Evolutionary conservation across 2,329 filamentous ascomycete species (phyloP).

Genomic region (Aureobasidium sp.): DNA sequence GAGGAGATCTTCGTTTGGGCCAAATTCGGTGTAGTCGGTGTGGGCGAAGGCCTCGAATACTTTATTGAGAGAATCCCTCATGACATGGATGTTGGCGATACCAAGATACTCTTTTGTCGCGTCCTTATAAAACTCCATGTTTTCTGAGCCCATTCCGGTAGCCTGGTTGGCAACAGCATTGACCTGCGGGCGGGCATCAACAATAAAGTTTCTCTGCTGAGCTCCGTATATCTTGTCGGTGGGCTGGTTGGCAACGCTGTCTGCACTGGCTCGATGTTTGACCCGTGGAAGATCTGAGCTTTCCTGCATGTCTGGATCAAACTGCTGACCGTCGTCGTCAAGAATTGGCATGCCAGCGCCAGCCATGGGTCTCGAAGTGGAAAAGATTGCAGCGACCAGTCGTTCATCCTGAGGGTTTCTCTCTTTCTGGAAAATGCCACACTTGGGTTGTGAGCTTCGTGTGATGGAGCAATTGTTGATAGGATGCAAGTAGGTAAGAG

Average conservation of each 20-base stretch:
- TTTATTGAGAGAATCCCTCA: slow-evolving; percentile 83
- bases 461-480: slow-evolving; percentile 97
- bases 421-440: slow-evolving; percentile 71
- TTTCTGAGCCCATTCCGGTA: slow-evolving; percentile 87
- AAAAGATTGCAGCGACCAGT: slow-evolving; percentile 86
- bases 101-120: slow-evolving; percentile 86
- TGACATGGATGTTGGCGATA: slow-evolving; percentile 98
- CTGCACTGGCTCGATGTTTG: neutral
- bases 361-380: slow-evolving; percentile 47
- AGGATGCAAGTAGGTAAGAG: slow-evolving; percentile 88
- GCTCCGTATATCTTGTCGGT: slow-evolving; percentile 64
- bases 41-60: slow-evolving; percentile 89
- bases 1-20: slow-evolving; percentile 74
- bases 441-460: slow-evolving; percentile 83
- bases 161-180: slow-evolving; percentile 95
- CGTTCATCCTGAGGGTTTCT: slow-evolving; percentile 94
- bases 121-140: slow-evolving; percentile 95
- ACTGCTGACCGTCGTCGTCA: slow-evolving; percentile 1
- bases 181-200: slow-evolving; percentile 88
- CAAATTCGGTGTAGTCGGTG: slow-evolving; percentile 75
- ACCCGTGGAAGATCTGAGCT: neutral
- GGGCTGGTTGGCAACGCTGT: neutral
- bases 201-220: slow-evolving; percentile 88
- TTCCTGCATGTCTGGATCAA: slow-evolving; percentile 9
- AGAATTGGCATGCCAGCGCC: slow-evolving; percentile 14